Evolutionary conservation across 1,284 basidiomycete species (phyloP), one percentile per base, ranked within the genome.

Genomic region (Leccinum subrobustum): DNA sequence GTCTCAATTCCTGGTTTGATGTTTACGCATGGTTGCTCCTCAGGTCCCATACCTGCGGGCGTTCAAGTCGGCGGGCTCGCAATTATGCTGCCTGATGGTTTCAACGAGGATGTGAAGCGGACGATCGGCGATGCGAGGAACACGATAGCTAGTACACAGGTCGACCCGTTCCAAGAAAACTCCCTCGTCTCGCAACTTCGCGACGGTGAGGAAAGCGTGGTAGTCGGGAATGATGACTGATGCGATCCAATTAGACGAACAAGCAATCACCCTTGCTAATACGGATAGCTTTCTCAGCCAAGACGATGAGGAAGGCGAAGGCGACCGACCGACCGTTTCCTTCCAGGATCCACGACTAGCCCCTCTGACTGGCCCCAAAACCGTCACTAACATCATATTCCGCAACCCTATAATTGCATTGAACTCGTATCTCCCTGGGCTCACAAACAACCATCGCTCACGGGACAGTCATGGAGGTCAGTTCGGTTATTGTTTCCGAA

Each of bases 401-500:
- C 23, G 23, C 23, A 23, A 23, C 23, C 23, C 23, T 23, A 23
- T 23, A 23, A 23, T 23, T 23, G 23, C 53, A 14, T 31, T 27
- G 27, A 55, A 48, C 11, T 67, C 66, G 7, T 50, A 23, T 2
- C 3, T 58, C 18, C 6, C 6, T 6, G 29, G 29, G 29, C 29
- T 31, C 29, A 25, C 0, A 9, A 53, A 60, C 61, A 20, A 0
- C 9, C 4, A 55, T 16, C 50, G 31, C 9, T 27, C 50, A 1
- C 16, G 6, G 11, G 53, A 39, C 14, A 65, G 63, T 37, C 0
- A 0, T 6, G 66, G 57, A 33, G 66, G 65, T 58, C 3, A n/a
- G 64, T 25, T 14, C 4, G 14, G 37, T 48, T 3, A 16, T 37
- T 12, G 11, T 20, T 33, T 39, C 35, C 47, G 6, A 23, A 20